These are phyloP conservation scores for Hygrophoropsis aurantiaca DNA, from an alignment of 768 basidiomycete genomes.

Conservation along the genomic window DNA sequence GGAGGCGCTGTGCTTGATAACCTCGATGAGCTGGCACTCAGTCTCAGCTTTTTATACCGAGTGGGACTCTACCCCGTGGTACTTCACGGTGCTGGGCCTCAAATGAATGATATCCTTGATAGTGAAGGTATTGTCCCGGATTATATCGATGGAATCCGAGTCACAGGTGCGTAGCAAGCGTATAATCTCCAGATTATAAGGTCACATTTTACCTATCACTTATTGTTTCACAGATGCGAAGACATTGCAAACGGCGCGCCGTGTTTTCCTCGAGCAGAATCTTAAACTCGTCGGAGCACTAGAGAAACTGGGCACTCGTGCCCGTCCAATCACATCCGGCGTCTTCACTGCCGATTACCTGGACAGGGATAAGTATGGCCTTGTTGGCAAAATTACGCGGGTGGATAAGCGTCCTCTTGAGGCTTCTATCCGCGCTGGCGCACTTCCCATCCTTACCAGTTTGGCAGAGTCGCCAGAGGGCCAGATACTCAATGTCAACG, in stretches of 20 bases:
- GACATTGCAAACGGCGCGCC: conserved; percentile 91
- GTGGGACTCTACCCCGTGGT: conserved; percentile 98
- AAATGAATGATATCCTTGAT: conserved; percentile 92
- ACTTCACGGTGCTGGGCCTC: conserved; percentile 94
- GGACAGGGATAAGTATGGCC: conserved; percentile 90
- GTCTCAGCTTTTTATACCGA: conserved; percentile 93
- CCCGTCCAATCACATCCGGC: conserved; percentile 95
- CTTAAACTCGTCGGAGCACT: conserved; percentile 90
- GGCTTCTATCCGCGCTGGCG: conserved; percentile 94
- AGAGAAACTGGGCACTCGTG: conserved; percentile 93
- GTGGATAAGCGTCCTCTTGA: conserved; percentile 97
- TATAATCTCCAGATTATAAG: background rate
- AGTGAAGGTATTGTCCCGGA: conserved; percentile 91
- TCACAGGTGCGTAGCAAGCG: conserved; percentile 68
- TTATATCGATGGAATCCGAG: conserved; percentile 96
- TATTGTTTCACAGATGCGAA: conserved; percentile 67
- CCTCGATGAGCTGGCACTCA: conserved; percentile 90
- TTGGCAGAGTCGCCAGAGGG: conserved; percentile 93
- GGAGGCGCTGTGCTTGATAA: conserved; percentile 94
- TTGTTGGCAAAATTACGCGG: conserved; percentile 93
- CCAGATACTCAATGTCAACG: conserved; percentile 99
- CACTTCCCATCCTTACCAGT: conserved; percentile 92
- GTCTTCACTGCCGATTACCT: conserved; percentile 98
- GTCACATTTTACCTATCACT: background rate
- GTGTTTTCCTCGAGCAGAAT: conserved; percentile 97